Evolutionary conservation across 495 filamentous ascomycete species (phyloP).

Genomic region (Neurospora sp.): DNA sequence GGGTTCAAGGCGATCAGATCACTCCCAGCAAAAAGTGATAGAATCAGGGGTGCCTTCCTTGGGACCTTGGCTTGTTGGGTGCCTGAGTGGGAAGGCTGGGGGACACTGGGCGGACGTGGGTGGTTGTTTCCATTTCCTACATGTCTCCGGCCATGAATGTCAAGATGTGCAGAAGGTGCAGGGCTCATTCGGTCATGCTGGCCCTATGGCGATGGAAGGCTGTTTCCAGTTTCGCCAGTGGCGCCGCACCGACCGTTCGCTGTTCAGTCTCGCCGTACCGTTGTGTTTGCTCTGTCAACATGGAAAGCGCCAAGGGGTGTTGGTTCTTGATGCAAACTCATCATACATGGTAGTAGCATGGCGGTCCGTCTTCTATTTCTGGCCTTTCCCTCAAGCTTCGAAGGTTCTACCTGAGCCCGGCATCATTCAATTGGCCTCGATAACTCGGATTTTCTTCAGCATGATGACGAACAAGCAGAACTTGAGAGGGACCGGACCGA

Average conservation of each 20-base stretch:
- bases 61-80: not conserved
- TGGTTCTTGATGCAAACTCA: not conserved
- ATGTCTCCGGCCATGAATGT: no score
- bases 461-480: not conserved
- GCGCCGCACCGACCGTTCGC: not conserved
- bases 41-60: not conserved
- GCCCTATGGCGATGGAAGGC: no score
- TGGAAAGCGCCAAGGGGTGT: not conserved
- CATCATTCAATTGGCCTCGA: not conserved
- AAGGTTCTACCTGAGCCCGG: not conserved
- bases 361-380: not conserved
- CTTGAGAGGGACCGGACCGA: not conserved
- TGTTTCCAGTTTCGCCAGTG: no score
- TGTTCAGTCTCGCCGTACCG: not conserved
- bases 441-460: not conserved
- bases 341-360: not conserved
- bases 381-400: not conserved
- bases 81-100: not conserved
- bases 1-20: not conserved
- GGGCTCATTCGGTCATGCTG: no score
- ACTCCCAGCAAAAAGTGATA: not conserved
- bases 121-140: no score
- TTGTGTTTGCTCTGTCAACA: not conserved
- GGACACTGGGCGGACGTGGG: not conserved
- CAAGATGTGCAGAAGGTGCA: no score